Percentiles rank a stretch among this genome's conserved stretches.
These are phyloP conservation scores for Pilasporangium apinafurcum DNA, from an alignment of 352 stramenopile genomes.

Conservation along the genomic window DNA sequence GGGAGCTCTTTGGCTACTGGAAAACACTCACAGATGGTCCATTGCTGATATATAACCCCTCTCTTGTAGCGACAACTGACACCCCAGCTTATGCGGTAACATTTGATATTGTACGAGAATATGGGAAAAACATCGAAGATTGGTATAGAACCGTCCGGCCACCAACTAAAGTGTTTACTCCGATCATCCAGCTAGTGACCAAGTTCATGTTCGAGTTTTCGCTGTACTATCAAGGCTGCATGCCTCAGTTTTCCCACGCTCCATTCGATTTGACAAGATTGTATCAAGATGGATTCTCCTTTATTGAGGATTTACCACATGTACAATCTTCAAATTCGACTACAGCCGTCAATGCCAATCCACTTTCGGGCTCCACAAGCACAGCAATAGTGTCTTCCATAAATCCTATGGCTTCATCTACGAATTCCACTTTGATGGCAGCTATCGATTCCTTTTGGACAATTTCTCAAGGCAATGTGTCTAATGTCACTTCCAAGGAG, in stretches of 20 bases:
- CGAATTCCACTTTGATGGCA: conserved; percentile 7
- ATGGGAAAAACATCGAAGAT: conserved; percentile 83
- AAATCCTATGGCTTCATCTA: conserved; percentile 18
- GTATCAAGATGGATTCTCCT: conserved; percentile 67
- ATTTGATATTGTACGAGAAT: conserved; percentile 92
- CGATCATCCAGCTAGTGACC: conserved; percentile 74
- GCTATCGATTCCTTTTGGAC: conserved; percentile 18
- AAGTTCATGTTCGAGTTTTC: conserved; percentile 91
- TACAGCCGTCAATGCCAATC: conserved; percentile 3
- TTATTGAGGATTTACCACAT: conserved; percentile 52
- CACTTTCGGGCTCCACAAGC: no score
- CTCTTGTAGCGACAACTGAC: conserved; percentile 16
- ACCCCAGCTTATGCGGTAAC: conserved; percentile 43
- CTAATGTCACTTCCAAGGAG: conserved; percentile 22
- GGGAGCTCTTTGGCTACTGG: conserved; percentile 91
- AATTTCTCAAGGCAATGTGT: conserved; percentile 7
- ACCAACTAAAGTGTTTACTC: conserved; percentile 66
- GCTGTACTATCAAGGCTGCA: conserved; percentile 55
- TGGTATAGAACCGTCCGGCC: conserved; percentile 77
- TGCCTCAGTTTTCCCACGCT: conserved; percentile 75
- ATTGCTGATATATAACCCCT: conserved; percentile 35
- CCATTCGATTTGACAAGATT: conserved; percentile 67
- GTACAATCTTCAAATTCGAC: conserved; percentile 19
- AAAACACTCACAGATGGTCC: conserved; percentile 77
- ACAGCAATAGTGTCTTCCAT: no score